Base-by-base conservation (phyloP, 345 rosid genomes). In the Eucalyptus melliodora region DNA sequence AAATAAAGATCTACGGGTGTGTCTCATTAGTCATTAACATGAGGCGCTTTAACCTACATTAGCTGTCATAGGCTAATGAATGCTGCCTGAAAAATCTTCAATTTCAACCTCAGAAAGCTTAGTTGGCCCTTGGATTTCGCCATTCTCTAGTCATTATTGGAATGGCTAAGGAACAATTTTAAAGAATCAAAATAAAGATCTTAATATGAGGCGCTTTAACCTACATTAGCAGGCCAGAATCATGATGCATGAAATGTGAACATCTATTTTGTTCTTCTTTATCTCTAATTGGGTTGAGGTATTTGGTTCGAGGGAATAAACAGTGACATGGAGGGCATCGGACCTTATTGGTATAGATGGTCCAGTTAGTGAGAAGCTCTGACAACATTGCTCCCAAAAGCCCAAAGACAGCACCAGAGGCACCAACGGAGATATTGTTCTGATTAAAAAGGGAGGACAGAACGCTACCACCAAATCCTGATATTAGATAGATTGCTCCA, bases 321-420 rank as follows among this genome's bases (percentile, higher is more conserved):
- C 44, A 50, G 42, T 86, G 88, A 86, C n/a, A 50, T 19, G 47
- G 86, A 65, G 86, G 65, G 49, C 23, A 89, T 34, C 83, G 80
- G 86, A 98, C 99, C 99, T 98, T 98, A 87, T 97, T 96, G 59
- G 95, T 90, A 62, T 98, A 98, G 90, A 97, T 98, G 34, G 97
- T 95, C 99, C 99, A 98, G 91, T 98, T 98, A 59, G 98, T 97
- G 85, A 96, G 95, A 87, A 98, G 98, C 93, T 98, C 99, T 3
- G 99, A 96, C 86, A 97, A 90, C 99, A 96, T 97, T 26, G 99
- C 99, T 30, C 98, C 98, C 85, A 98, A 96, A 92, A 98, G 99
- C 89, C 99, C 99, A 45, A 98, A 98, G 89, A 98, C 95, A 89
- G 99, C 99, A 90, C 99, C 99, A 16, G 99, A 98, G 49, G 99